Base-by-base conservation (phyloP, 805 yeast species). In the Wickerhamiella domercqiae region DNA sequence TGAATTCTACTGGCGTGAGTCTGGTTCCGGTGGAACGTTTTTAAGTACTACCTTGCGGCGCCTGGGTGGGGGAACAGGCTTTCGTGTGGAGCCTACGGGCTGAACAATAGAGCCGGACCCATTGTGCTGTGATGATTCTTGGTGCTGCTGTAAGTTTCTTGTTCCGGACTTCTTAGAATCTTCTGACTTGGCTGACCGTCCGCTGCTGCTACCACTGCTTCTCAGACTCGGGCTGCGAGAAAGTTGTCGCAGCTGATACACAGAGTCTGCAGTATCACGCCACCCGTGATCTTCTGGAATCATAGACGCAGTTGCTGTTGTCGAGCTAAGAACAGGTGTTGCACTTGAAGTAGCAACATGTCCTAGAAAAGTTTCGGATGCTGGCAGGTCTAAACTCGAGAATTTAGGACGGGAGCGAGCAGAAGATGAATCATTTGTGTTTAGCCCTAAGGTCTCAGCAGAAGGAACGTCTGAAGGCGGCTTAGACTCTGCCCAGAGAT, bases 11-110 rank as follows among this genome's bases (percentile, higher is more conserved):
- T 20, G 21, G 35, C 13, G 26, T 17, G 17, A 14, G 13, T 36
- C 39, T 11, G 39, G 25, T n/a, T 36, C 39, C 4, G 39, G 39
- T 3, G 39, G 21, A 6, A 36, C 39, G 9, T 18, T 36, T 14
- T 11, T 21, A 5, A 36, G 34, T 17, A 29, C 32, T 3, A 28
- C 20, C 6, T 22, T 30, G 21, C 39, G 39, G 3, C 33, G 32
- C 14, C 32, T 21, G 7, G 39, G 39, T 30, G 39, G 39, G 4
- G 30, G 34, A 11, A 24, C 26, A 13, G 26, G 26, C 13, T 24
- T 24, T 13, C 26, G 26, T 9, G 11, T 13, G 9, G 26, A 24
- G 26, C 11, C 9, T 13, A 13, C 26, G 20, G 30, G 37, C 31
- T 16, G 32, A 22, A 7, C 13, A 5, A 3, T 19, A 26, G 35